Conservation (phyloP, 2,329 filamentous ascomycete genomes). For the Claviceps sp. region DNA sequence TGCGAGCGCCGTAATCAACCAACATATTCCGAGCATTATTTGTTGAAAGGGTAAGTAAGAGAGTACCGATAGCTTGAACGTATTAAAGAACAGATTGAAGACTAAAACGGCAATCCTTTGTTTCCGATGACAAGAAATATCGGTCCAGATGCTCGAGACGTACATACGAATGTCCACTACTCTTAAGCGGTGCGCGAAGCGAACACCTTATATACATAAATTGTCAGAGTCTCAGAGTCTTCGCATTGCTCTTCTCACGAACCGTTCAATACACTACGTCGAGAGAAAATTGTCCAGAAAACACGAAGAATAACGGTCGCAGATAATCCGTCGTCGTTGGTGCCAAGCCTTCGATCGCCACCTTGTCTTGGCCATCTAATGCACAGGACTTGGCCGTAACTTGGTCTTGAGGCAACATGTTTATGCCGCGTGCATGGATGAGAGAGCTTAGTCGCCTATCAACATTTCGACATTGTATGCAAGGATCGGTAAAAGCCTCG, state of each 20-base stretch:
- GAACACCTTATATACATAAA: background rate
- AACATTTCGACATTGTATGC: background rate
- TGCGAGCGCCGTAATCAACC: background rate
- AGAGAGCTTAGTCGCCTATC: background rate
- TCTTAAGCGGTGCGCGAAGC: background rate
- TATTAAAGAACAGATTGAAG: background rate
- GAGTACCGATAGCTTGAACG: background rate
- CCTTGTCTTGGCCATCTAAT: background rate
- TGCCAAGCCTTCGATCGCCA: background rate
- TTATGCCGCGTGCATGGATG: background rate
- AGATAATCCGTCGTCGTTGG: background rate
- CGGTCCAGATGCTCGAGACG: background rate
- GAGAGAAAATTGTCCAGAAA: background rate
- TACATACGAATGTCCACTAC: background rate
- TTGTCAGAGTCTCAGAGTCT: background rate
- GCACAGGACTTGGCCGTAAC: background rate
- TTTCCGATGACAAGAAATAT: background rate
- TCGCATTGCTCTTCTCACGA: background rate
- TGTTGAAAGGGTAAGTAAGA: background rate
- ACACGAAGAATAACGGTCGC: background rate
- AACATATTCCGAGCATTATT: background rate
- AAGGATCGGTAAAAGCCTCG: background rate
- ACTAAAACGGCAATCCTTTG: background rate
- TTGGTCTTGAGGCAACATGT: background rate
- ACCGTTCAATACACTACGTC: background rate